A percentile compares a stretch with the other conserved stretches of the same genome.
Evolutionary conservation across 73 alveolate genomes (phyloP).

Genomic region (Durusdinium trenchii): DNA sequence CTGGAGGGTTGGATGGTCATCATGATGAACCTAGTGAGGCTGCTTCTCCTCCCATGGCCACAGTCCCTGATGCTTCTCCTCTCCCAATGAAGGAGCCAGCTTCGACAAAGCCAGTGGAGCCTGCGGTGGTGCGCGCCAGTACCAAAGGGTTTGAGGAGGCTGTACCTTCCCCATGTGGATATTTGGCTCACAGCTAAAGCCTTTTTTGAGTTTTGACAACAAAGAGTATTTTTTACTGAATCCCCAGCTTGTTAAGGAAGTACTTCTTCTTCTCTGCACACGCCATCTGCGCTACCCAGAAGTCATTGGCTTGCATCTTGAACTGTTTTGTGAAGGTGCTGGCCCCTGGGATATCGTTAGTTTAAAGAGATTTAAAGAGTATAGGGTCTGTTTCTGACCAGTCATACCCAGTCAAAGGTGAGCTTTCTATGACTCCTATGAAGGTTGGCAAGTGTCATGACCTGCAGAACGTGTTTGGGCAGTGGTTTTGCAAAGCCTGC

Average conservation of each 20-base stretch:
- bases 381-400: background rate
- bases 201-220: background rate
- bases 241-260: background rate
- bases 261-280: background rate
- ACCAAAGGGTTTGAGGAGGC: background rate
- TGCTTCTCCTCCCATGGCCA: background rate
- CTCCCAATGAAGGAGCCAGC: background rate
- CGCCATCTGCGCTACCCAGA: constrained; percentile 9
- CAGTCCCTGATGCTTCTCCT: background rate
- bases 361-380: no score
- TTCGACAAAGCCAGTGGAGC: background rate
- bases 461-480: background rate
- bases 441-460: constrained; percentile 18
- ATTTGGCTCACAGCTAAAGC: background rate
- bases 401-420: background rate
- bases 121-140: background rate
- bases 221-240: background rate
- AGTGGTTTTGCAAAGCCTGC: background rate
- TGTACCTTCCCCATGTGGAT: background rate
- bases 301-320: background rate
- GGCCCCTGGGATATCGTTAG: background rate
- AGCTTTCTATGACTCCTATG: background rate
- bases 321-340: background rate
- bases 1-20: no score
- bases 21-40: background rate